Evolutionary conservation across 108 stramenopile species (phyloP).

Genomic region (Pseudonitzschia multiseries): DNA sequence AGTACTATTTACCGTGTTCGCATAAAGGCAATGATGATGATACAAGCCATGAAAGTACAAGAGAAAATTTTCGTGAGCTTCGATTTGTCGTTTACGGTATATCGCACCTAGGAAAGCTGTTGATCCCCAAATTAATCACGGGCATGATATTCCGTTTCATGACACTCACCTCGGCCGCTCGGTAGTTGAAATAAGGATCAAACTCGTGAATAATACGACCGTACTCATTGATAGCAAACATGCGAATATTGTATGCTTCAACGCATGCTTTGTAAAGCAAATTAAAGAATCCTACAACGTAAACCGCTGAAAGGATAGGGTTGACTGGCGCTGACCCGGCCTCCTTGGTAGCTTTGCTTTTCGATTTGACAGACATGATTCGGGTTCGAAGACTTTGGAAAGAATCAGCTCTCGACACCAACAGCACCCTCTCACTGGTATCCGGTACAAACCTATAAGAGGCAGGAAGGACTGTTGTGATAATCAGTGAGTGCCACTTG

Average conservation of each 20-base stretch:
- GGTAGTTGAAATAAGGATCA: constrained; percentile 92
- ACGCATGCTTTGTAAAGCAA: constrained; percentile 32
- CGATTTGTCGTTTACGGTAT: too few relatives aligned
- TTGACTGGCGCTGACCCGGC: neutral
- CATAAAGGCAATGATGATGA: neutral
- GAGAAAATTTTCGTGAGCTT: neutral
- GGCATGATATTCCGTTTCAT: neutral
- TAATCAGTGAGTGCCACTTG: too few relatives aligned
- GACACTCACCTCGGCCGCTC: constrained; percentile 76
- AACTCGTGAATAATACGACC: constrained; percentile 87
- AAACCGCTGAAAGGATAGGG: constrained; percentile 22
- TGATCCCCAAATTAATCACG: too few relatives aligned
- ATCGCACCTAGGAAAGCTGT: too few relatives aligned
- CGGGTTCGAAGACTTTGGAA: too few relatives aligned
- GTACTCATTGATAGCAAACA: constrained; percentile 82
- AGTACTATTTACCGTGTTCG: constrained; percentile 38
- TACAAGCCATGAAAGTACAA: neutral
- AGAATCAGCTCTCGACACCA: too few relatives aligned
- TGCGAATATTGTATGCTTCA: constrained; percentile 74
- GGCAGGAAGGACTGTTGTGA: too few relatives aligned
- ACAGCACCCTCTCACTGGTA: too few relatives aligned
- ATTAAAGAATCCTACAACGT: constrained; percentile 33
- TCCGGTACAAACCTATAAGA: too few relatives aligned
- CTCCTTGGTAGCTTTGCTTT: neutral
- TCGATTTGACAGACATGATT: neutral